These are phyloP conservation scores for Fusarium sp. DNA, from an alignment of 2,329 filamentous ascomycete species.

Conservation along the genomic window DNA sequence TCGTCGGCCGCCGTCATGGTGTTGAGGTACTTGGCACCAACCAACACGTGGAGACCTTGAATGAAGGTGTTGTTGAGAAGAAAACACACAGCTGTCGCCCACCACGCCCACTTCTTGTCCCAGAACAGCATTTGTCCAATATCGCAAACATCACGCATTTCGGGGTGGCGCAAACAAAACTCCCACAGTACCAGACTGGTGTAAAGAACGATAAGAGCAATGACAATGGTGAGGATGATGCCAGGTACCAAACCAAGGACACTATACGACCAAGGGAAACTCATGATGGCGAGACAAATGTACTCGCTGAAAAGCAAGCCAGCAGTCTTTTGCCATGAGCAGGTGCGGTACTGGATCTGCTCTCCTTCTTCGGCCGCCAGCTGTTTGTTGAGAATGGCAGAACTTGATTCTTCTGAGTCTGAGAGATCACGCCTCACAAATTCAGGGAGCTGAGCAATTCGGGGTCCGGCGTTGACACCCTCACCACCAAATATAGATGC, in stretches of 20 bases:
- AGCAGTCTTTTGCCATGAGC: conserved; percentile 95
- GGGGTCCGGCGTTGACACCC: conserved; percentile 62
- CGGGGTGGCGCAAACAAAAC: conserved; percentile 90
- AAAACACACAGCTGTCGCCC: conserved; percentile 84
- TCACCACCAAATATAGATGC: conserved; percentile 57
- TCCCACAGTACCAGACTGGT: conserved; percentile 77
- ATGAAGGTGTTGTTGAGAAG: conserved; percentile 95
- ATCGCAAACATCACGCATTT: conserved; percentile 93
- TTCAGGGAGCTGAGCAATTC: conserved; percentile 63
- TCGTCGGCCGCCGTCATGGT: conserved; percentile 81
- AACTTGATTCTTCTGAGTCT: conserved; percentile 61
- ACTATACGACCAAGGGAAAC: conserved; percentile 93
- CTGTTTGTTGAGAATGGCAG: conserved; percentile 71
- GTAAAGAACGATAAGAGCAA: conserved; percentile 85
- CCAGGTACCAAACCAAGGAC: conserved; percentile 87
- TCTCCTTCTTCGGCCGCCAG: conserved; percentile 81
- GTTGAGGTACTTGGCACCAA: conserved; percentile 89
- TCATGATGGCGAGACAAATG: conserved; percentile 94
- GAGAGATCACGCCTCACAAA: conserved; percentile 54
- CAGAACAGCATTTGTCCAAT: conserved; percentile 96
- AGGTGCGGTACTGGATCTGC: conserved; percentile 91
- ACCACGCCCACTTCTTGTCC: conserved; percentile 81
- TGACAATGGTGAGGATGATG: conserved; percentile 83
- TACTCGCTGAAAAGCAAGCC: conserved; percentile 94
- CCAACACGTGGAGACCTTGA: conserved; percentile 83